phyloP scores from a whole-genome alignment of 305 asterid genomes.

The Solanum aculeatissimum region DNA sequence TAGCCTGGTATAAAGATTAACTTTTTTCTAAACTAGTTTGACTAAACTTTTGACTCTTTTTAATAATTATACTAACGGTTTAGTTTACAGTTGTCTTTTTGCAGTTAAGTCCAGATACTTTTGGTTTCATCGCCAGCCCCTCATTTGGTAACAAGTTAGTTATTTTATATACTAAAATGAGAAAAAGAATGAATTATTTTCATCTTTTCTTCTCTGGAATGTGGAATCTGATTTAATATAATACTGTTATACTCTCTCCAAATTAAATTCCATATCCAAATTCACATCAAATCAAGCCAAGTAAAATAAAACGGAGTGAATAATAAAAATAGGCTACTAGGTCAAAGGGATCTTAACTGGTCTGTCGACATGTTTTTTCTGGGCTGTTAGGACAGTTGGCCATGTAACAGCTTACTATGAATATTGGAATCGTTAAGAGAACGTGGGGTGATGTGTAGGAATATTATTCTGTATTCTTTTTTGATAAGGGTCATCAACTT shows the following conservation, averaged over 20 bases:
- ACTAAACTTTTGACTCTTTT: background rate
- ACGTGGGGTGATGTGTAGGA: slow-evolving; percentile 34
- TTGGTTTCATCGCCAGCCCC: slow-evolving; percentile 1
- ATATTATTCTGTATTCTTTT: background rate
- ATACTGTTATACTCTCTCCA: background rate
- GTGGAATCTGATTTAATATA: background rate
- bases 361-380: slow-evolving; percentile 12
- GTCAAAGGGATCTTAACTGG: slow-evolving; percentile 16
- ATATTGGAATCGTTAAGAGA: slow-evolving; percentile 22
- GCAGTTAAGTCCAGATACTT: background rate
- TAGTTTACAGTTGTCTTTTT: background rate
- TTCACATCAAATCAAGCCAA: background rate
- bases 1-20: background rate
- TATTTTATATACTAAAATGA: background rate
- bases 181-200: background rate
- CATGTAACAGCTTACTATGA: slow-evolving; percentile 20
- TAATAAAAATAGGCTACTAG: background rate
- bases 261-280: background rate
- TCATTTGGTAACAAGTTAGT: background rate
- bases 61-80: background rate
- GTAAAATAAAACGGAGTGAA: background rate
- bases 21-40: background rate
- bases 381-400: slow-evolving; percentile 30
- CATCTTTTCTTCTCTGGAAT: background rate
- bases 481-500: background rate